Base-by-base conservation (phyloP, 129 eudicot genomes). In the Heracleum sosnowskyi region DNA sequence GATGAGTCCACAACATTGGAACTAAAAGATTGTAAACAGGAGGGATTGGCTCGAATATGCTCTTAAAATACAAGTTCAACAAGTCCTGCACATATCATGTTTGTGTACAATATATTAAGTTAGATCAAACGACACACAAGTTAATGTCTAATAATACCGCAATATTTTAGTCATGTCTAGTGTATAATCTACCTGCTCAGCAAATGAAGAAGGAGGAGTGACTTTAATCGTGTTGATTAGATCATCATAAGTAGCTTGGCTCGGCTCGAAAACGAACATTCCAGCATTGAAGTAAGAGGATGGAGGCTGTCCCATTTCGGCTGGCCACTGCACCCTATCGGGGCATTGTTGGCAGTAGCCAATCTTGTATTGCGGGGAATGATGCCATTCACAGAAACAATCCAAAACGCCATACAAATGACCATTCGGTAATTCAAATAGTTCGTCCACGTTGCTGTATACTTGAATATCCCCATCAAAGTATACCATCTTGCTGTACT, bases 321-420 rank as follows among this genome's bases (percentile, higher is more conserved):
- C 82, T 12, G 96, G 92, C 97, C 96, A 90, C 72, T 20, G 62
- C 35, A 90, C 91, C 77, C 78, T 87, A 11, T 92, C 89, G 28
- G 96, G 96, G 37, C 86, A 90, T 83, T 92, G 93, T 42, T 92
- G 96, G 80, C 96, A 92, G 76, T 92, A 90, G 18, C 92, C 98
- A 4, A 93, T 81, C 75, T 88, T 83, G 81, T 88, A 86, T 71
- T 90, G 96, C 5, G 90, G 86, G 7, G 93, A 84, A 73, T 90
- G 90, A 31, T 90, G 84, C 98, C 98, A 93, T 44, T 92, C 96
- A 63, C 97, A 90, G 70, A 92, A 92, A 60, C 97, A 92, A 70
- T 92, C 97, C 91, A 92, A 83, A 22, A 90, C 96, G 2, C 90
- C 96, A 75, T 92, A 90, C 46, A 93, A 84, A 44, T 84, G 33